A percentile compares a stretch with the other conserved stretches of the same genome.
phyloP scores from a whole-genome alignment of 2,329 filamentous ascomycete genomes.

The Sclerotinia spermophila region DNA sequence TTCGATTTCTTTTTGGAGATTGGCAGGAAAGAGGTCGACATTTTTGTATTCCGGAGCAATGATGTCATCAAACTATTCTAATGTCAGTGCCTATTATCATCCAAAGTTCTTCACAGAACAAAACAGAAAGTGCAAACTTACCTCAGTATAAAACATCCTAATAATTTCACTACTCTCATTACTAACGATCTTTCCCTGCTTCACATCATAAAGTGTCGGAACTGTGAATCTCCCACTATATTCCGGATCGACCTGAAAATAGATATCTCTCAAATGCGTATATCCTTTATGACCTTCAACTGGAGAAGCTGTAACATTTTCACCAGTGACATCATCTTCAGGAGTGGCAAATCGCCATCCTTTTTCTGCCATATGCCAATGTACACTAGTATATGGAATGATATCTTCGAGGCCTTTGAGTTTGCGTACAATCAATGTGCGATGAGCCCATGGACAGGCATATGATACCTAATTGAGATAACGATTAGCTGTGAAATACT shows the following conservation, averaged over 20 bases:
- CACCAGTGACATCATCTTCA: constrained; percentile 55
- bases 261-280: constrained; percentile 63
- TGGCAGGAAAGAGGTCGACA: constrained; percentile 64
- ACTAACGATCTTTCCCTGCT: constrained; percentile 67
- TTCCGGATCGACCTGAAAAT: constrained; percentile 61
- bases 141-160: constrained; percentile 74
- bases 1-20: constrained; percentile 65
- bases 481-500: constrained; percentile 52
- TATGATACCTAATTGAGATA: constrained; percentile 36
- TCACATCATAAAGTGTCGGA: constrained; percentile 63
- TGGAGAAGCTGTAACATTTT: constrained; percentile 62
- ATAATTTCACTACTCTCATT: constrained; percentile 85
- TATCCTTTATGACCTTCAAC: constrained; percentile 60
- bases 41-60: constrained; percentile 56
- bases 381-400: constrained; percentile 49
- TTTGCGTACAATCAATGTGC: constrained; percentile 80
- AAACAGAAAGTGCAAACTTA: constrained; percentile 46
- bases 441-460: constrained; percentile 68
- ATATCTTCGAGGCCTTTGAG: constrained; percentile 90
- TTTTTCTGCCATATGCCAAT: constrained; percentile 63
- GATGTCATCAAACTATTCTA: constrained; percentile 68
- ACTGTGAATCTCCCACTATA: constrained; percentile 70
- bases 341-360: constrained; percentile 64
- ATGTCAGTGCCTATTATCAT: constrained; percentile 1
- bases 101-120: background rate